Base-by-base conservation (phyloP, 164 flowering plant genomes). In the Santalum album region DNA sequence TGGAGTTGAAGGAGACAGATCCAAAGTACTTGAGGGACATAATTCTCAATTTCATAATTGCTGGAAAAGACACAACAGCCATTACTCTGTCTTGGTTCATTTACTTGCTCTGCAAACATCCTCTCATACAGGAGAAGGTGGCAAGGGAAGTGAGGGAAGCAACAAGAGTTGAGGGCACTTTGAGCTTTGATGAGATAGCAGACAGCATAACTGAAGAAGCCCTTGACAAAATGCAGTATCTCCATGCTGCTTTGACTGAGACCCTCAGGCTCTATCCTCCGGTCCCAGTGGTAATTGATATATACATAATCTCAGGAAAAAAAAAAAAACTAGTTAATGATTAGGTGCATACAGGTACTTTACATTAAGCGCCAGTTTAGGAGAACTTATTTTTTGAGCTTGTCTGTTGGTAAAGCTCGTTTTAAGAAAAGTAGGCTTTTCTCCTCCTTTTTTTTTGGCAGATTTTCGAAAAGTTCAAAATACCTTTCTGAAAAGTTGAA, bases 251-350 rank as follows among this genome's bases (percentile, higher is more conserved):
- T 18, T 24, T 58, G 12, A 43, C 64, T 21, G 71, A 67, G 52
- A 57, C 66, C 18, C 56, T 67, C 54, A 58, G 63, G 36, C 64
- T 61, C 16, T 62, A 62, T 38, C 71, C 71, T 19, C 62, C 71
- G 17, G 66, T 62, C 18, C 66, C 71, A 16, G 53, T 57, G 57
- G 71, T 62, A 58, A 42, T 11, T 4, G 0, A 38, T 9, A 29
- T n/a, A n/a, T n/a, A n/a, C n/a, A n/a, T n/a, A n/a, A n/a, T n/a
- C n/a, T n/a, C n/a, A n/a, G n/a, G n/a, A n/a, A n/a, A n/a, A n/a
- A n/a, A n/a, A n/a, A n/a, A n/a, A n/a, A n/a, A n/a, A n/a, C n/a
- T n/a, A n/a, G n/a, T n/a, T n/a, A n/a, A n/a, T n/a, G n/a, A n/a
- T 29, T 29, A 29, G 34, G 34, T 29, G 34, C 34, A 29, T 29